Base-by-base conservation (phyloP, 305 asterid species). In the Ilex paraguariensis region DNA sequence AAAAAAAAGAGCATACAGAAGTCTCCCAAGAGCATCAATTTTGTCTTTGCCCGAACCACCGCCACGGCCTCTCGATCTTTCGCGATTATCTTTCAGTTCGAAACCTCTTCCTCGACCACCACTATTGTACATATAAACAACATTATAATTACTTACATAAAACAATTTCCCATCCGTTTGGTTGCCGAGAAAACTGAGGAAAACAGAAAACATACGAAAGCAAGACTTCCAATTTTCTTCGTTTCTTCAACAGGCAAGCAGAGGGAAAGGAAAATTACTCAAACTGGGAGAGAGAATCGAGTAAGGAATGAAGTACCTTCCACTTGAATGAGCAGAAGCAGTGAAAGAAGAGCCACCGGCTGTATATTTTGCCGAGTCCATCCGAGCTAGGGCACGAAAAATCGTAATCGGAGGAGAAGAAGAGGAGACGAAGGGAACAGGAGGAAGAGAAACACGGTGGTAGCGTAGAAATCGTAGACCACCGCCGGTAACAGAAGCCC, bases 11-110 rank as follows among this genome's bases (percentile, higher is more conserved):
- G 48, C 97, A 62, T 82, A 93, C 99, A 93, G 56, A 56, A 87
- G 76, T 75, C 97, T 77, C 61, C 99, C 96, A 70, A 93, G 92
- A 57, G 95, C 88, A 75, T 90, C 90, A 62, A 93, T 79, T 56
- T 86, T 84, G 71, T 93, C 90, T 55, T 74, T 76, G 33, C 82
- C 91, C 12, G 75, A 56, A 58, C 77, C 80, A 48, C 77, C 76
- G 15, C 77, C 72, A 9, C 75, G 75, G 57, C 71, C 78, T 64
- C 60, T 65, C 5, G 60, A 60, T 56, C 80, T 70, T 33, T 69
- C 77, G 0, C 36, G 60, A 58, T 56, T 66, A 56, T 66, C 90
- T 59, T 62, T 79, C 68, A 44, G 59, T 63, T 70, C 85, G 61
- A 31, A 16, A 56, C 83, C 80, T 70, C 82, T 77, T 16, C 88